Evolutionary conservation across 768 basidiomycete genomes (phyloP).

Genomic region (Psilocybe subaeruginosa): DNA sequence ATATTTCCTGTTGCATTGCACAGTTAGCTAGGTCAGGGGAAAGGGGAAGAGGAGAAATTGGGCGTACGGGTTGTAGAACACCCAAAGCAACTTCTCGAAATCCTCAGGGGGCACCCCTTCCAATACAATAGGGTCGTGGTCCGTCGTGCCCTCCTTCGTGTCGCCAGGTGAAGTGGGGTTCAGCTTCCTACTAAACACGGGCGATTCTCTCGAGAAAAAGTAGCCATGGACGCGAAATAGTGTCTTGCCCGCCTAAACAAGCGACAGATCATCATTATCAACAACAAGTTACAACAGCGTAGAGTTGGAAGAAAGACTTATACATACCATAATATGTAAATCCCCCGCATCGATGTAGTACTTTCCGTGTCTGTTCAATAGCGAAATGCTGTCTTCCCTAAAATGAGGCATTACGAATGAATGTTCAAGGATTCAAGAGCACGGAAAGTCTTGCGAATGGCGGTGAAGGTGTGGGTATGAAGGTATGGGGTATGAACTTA

Average conservation of each 20-base stretch:
- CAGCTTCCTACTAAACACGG: constrained; percentile 42
- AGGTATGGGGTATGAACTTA: no score
- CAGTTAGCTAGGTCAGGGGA: not conserved
- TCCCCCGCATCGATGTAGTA: constrained; percentile 27
- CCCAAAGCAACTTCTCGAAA: constrained; percentile 54
- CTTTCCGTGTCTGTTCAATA: constrained; percentile 4
- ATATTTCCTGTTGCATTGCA: constrained; percentile 47
- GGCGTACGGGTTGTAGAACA: constrained; percentile 35
- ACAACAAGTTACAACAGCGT: not conserved
- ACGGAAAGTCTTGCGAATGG: no score
- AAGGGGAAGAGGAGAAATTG: not conserved
- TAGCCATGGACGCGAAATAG: constrained; percentile 52
- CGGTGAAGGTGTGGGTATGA: not conserved
- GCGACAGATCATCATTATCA: no score
- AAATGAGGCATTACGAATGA: not conserved
- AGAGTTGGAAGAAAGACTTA: not conserved
- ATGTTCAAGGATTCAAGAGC: no score
- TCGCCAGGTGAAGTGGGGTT: constrained; percentile 32
- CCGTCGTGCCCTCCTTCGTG: constrained; percentile 35
- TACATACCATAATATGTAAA: constrained; percentile 23
- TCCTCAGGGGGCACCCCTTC: constrained; percentile 40
- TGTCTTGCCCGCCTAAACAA: constrained; percentile 7
- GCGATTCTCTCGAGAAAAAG: constrained; percentile 56
- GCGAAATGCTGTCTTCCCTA: constrained; percentile 4
- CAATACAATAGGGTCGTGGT: constrained; percentile 46